Evolutionary conservation across 768 basidiomycete genomes (phyloP).

Genomic region (Phylloporus sp.): DNA sequence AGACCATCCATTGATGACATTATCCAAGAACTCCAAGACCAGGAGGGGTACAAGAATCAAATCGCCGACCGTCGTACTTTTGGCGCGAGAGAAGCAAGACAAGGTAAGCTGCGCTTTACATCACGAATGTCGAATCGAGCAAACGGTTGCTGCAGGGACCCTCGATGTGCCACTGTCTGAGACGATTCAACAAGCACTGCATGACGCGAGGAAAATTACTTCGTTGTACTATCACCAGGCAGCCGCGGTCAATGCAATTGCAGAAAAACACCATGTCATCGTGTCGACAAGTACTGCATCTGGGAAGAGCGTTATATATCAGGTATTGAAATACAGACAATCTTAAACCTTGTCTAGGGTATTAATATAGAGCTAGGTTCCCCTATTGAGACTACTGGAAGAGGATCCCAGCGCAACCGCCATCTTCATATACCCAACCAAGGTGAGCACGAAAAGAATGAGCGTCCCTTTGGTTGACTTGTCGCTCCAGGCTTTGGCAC

Average conservation of each 20-base stretch:
- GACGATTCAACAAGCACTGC: slow-evolving; percentile 52
- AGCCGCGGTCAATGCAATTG: slow-evolving; percentile 62
- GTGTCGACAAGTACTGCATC: slow-evolving; percentile 90
- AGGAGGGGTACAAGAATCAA: slow-evolving; percentile 69
- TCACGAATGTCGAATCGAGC: background rate
- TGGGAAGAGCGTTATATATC: slow-evolving; percentile 85
- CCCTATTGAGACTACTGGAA: slow-evolving; percentile 64
- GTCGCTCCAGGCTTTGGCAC: slow-evolving; percentile 69
- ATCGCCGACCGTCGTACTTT: slow-evolving; percentile 56
- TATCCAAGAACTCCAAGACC: slow-evolving; percentile 52
- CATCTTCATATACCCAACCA: slow-evolving; percentile 87
- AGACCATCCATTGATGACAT: slow-evolving; percentile 58
- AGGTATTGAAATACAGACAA: slow-evolving; percentile 43
- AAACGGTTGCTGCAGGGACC: slow-evolving; percentile 30
- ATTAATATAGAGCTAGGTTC: slow-evolving; percentile 46
- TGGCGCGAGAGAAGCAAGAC: slow-evolving; percentile 47
- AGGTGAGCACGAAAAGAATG: slow-evolving; percentile 39
- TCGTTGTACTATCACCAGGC: slow-evolving; percentile 70
- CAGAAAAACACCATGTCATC: slow-evolving; percentile 63
- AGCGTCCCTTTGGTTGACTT: background rate
- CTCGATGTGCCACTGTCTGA: slow-evolving; percentile 58
- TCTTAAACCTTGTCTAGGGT: background rate
- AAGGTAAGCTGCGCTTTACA: slow-evolving; percentile 36
- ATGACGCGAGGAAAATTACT: slow-evolving; percentile 54
- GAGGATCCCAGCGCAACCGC: slow-evolving; percentile 59